These are phyloP conservation scores for Boletus coccyginus DNA, from an alignment of 768 basidiomycete species.

Conservation along the genomic window DNA sequence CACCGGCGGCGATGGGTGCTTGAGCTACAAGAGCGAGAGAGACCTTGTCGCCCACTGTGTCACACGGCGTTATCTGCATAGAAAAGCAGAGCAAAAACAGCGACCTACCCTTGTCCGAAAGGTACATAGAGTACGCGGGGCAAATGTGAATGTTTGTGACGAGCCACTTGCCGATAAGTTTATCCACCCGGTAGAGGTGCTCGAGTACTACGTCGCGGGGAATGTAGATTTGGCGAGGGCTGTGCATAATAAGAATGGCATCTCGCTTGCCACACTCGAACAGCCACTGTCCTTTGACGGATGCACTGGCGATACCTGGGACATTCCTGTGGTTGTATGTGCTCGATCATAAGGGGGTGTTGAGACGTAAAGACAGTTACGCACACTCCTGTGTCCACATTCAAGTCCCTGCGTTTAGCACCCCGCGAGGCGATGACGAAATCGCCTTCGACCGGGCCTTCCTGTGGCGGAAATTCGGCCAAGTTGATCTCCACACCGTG, in stretches of 20 bases:
- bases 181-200: conserved; percentile 23
- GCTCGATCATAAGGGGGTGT: background rate
- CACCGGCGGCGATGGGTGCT: background rate
- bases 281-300: conserved; percentile 32
- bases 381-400: conserved; percentile 13
- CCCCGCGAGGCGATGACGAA: too few species aligned
- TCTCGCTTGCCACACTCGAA: conserved; percentile 28
- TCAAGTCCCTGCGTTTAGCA: conserved; percentile 1
- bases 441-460: background rate
- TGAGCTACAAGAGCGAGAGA: conserved; percentile 22
- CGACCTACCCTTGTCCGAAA: conserved; percentile 24
- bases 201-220: conserved; percentile 23
- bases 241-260: conserved; percentile 33
- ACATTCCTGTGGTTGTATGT: background rate
- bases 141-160: conserved; percentile 32
- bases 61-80: too few species aligned
- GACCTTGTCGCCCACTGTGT: conserved; percentile 20
- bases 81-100: background rate
- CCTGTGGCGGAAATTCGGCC: conserved; percentile 14
- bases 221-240: conserved; percentile 22
- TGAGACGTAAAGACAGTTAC: background rate
- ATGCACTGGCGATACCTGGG: conserved; percentile 20
- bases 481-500: background rate
- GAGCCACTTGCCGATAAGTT: conserved; percentile 29
- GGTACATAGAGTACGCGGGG: conserved; percentile 33